phyloP scores from a whole-genome alignment of 2,329 filamentous ascomycete genomes.

The Diaporthe aspalathi region DNA sequence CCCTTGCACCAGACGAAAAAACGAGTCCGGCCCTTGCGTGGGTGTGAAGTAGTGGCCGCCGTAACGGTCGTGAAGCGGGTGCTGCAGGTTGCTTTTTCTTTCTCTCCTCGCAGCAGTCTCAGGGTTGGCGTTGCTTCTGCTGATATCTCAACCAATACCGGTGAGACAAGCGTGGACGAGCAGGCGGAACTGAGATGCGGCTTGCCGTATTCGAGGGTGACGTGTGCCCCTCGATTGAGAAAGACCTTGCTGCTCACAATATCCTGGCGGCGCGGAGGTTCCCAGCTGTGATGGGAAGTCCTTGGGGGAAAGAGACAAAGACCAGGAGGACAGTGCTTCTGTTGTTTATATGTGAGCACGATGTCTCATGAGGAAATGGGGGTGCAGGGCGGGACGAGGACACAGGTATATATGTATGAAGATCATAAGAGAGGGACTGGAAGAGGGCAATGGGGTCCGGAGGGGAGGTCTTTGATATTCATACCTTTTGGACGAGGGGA shows the following conservation, averaged over 20 bases:
- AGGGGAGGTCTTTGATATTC: slow-evolving; percentile 26
- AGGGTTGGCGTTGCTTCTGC: slow-evolving; percentile 24
- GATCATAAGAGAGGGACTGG: slow-evolving; percentile 17
- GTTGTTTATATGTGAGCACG: slow-evolving; percentile 29
- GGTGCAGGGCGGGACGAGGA: slow-evolving; percentile 1
- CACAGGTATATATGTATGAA: neutral
- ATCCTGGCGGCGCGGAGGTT: slow-evolving; percentile 25
- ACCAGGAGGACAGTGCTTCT: slow-evolving; percentile 15
- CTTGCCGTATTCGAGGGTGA: slow-evolving; percentile 30
- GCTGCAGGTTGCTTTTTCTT: slow-evolving; percentile 27
- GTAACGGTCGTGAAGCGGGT: slow-evolving; percentile 28
- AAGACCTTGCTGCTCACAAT: slow-evolving; percentile 24
- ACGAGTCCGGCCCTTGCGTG: slow-evolving; percentile 24
- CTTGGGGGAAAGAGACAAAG: slow-evolving; percentile 16
- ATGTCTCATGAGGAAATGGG: slow-evolving; percentile 21
- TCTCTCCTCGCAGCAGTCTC: slow-evolving; percentile 20
- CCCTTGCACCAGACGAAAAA: slow-evolving; percentile 29
- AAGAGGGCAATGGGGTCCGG: neutral
- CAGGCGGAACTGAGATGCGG: slow-evolving; percentile 28
- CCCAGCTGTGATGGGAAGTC: slow-evolving; percentile 17
- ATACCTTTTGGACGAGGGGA: slow-evolving; percentile 29
- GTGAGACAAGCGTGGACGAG: slow-evolving; percentile 25
- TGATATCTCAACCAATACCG: slow-evolving; percentile 25
- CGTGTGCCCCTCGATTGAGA: slow-evolving; percentile 27
- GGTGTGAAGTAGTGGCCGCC: slow-evolving; percentile 24